These are phyloP conservation scores for Curvularia eragrostidis DNA, from an alignment of 2,329 filamentous ascomycete genomes.

Conservation along the genomic window DNA sequence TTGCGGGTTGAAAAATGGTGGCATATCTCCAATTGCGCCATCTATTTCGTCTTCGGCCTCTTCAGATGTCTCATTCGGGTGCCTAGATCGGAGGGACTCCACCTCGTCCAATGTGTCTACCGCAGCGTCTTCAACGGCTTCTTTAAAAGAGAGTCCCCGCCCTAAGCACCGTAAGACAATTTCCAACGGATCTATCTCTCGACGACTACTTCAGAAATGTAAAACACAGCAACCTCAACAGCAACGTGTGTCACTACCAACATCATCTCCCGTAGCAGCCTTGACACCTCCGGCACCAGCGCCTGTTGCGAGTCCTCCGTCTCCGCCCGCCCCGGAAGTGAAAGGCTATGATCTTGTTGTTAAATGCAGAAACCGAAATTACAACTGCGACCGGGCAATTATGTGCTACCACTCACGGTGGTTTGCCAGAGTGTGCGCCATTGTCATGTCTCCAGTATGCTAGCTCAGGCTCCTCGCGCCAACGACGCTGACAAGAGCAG, in stretches of 20 bases:
- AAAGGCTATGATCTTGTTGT: constrained; percentile 40
- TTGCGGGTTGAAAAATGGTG: constrained; percentile 11
- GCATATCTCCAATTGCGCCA: constrained; percentile 8
- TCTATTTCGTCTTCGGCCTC: constrained; percentile 14
- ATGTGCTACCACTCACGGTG: constrained; percentile 41
- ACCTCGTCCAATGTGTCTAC: constrained; percentile 22
- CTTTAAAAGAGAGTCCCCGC: constrained; percentile 7
- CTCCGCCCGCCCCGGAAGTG: constrained; percentile 16
- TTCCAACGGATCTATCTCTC: constrained; percentile 20
- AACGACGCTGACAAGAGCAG: constrained; percentile 23
- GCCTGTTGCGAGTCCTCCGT: not conserved
- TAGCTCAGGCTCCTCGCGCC: not conserved
- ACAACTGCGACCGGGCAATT: constrained; percentile 40
- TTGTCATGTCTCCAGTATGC: constrained; percentile 31
- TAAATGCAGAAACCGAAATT: constrained; percentile 37
- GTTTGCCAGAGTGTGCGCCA: constrained; percentile 40
- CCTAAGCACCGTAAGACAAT: constrained; percentile 23
- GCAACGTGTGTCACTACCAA: constrained; percentile 6
- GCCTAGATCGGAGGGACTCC: constrained; percentile 19
- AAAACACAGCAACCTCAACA: constrained; percentile 9
- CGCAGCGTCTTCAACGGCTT: constrained; percentile 22
- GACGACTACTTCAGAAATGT: constrained; percentile 23
- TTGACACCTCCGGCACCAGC: not conserved
- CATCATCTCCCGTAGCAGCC: constrained; percentile 5
- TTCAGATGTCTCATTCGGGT: constrained; percentile 19